Evolutionary conservation across 139 green algal genomes (phyloP).

Genomic region (Spirogloea muscicola): DNA sequence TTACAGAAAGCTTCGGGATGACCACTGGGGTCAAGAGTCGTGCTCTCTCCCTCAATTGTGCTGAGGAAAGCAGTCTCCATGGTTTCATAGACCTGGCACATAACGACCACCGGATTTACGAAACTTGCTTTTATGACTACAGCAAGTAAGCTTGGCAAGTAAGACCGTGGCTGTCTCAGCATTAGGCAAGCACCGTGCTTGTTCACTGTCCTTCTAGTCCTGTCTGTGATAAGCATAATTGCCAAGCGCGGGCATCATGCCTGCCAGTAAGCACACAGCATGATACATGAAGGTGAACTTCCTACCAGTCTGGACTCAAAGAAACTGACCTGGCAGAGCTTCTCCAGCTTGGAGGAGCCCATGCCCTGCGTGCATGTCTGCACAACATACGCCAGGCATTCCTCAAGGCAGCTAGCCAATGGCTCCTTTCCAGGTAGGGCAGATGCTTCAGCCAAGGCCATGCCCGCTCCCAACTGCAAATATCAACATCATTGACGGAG

Average conservation of each 20-base stretch:
- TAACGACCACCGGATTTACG: not conserved
- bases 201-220: no score
- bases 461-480: slow-evolving; percentile 30
- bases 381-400: slow-evolving; percentile 26
- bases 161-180: no score
- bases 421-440: slow-evolving; percentile 7
- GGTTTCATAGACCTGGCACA: slow-evolving; percentile 6
- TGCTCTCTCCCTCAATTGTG: no score
- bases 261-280: no score
- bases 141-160: no score
- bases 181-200: no score
- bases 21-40: no score
- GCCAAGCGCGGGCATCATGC: no score
- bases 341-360: slow-evolving; percentile 34
- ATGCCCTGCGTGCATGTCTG: slow-evolving; percentile 34
- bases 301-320: not conserved
- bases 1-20: no score
- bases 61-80: slow-evolving; percentile 34
- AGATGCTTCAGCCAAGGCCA: slow-evolving; percentile 23
- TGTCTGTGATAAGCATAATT: no score
- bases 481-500: no score
- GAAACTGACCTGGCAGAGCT: slow-evolving; percentile 37
- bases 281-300: not conserved
- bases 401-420: slow-evolving; percentile 12
- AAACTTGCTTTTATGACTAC: not conserved